Base-by-base conservation (phyloP, 768 basidiomycete species). In the Chalciporus sphaerocephalus region DNA sequence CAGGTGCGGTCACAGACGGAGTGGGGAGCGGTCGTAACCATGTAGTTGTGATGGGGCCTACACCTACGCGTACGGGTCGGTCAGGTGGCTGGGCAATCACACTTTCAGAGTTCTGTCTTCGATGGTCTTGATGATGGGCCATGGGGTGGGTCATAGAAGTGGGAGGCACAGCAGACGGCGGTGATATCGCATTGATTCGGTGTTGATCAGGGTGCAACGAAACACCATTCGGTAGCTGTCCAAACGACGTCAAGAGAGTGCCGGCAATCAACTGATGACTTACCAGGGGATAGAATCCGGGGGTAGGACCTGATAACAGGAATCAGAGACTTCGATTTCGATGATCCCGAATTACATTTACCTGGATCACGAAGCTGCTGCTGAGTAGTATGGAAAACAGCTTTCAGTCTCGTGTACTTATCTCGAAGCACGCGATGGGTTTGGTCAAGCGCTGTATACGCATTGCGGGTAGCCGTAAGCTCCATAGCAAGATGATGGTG, bases 391-490 rank as follows among this genome's bases (percentile, higher is more conserved):
- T 51, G 52, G 25, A 32, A 16, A 22, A 36, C 24, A 11, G 38
- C 30, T 30, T 50, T 57, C 18, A 64, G 37, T 44, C 36, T 50
- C 1, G 38, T 10, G 42, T 61, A 64, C 38, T 55, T 67, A 2
- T 55, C 56, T 7, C 44, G 34, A 42, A 65, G 36, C 34, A 50
- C 1, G 22, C 36, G 47, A 39, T 57, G 48, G 4, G 64, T 57
- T 21, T 34, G 53, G 17, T 64, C 48, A 18, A 64, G 60, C 5
- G 51, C 46, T 7, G 47, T 2, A 21, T 62, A 47, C 22, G 55
- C 62, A 22, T 50, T 42, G 16, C 46, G 58, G 22, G 42, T 16
- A 7, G 41, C 11, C 5, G 48, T 55, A 5, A 67, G 46, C 39
- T 65, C 64, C 9, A 17, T 7, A 11, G 13, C 6, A 3, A 64